Base-by-base conservation (phyloP, 2,329 filamentous ascomycete species). In the Penicillium vulpinum region DNA sequence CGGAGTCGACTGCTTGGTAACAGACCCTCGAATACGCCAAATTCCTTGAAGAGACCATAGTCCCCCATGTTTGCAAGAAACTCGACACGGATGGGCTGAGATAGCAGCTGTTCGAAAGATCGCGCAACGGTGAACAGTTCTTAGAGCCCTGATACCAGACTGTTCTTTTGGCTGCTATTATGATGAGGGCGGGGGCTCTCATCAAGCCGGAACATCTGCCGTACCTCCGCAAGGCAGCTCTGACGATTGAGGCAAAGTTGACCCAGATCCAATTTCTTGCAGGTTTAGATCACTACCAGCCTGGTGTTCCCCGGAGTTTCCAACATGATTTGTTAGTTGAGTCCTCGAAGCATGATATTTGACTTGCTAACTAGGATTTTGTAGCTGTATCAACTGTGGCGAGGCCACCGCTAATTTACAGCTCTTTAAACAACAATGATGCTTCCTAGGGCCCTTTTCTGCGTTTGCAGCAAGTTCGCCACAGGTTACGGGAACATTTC, bases 261-360 rank as follows among this genome's bases (percentile, higher is more conserved):
- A 44, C 36, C 49, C 51, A 44, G 4, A 35, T 44, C 33, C 51
- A 54, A 26, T 54, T 54, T 9, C n/a, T 47, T 39, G 44, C 51
- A 29, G 51, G 36, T 7, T 38, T 54, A 13, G 28, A 54, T 35
- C 36, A 41, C 16, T 54, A 48, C 35, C 33, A 48, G 35, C 24
- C 44, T 26, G 51, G 43, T 22, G 43, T 43, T 8, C 35, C 51
- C 6, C 21, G 51, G 6, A 48, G 21, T 26, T 41, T 54, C 28
- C n/a, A 24, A 21, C 18, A 47, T 31, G 29, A 31, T 31, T 31
- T 3, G 29, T 13, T 5, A 11, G 29, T 31, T 13, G 29, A 13
- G 10, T 11, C 11, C 10, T 31, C 29, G 10, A 31, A 31, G 11
- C 29, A 31, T 31, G 10, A 1, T 31, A 11, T 11, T 31, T 31